Evolutionary conservation across 129 eudicot species (phyloP).

Genomic region (Artemisia annua): DNA sequence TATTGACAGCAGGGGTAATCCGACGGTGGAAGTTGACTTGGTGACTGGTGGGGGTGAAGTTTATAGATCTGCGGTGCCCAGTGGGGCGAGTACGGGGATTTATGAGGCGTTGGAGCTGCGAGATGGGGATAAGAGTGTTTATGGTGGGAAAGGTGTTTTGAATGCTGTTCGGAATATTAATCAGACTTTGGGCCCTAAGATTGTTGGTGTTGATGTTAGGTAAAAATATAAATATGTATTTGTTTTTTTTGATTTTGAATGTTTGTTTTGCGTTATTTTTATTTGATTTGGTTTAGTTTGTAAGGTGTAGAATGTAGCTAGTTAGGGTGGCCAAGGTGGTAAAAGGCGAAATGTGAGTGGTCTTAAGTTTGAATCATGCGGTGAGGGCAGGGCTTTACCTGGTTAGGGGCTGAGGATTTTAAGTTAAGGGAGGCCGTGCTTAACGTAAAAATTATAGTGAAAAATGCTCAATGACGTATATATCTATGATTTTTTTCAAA

Average conservation of each 20-base stretch:
- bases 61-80: constrained; percentile 91
- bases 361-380: no score
- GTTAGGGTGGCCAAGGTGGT: no score
- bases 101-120: constrained; percentile 98
- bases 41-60: constrained; percentile 57
- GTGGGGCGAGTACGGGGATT: constrained; percentile 97
- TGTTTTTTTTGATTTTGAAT: no score
- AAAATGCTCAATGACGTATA: no score
- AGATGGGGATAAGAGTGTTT: constrained; percentile 80
- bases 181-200: constrained; percentile 71
- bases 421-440: no score
- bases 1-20: constrained; percentile 94
- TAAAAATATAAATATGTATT: not conserved
- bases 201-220: constrained; percentile 91
- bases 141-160: constrained; percentile 94
- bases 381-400: no score
- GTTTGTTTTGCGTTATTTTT: not conserved
- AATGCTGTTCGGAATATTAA: constrained; percentile 82
- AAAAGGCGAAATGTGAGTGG: no score
- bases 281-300: not conserved
- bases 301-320: not conserved
- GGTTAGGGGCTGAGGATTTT: no score
- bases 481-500: no score
- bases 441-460: no score
- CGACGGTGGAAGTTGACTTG: constrained; percentile 92